These are phyloP conservation scores for Dendrobium huoshanense DNA, from an alignment of 106 monocot genomes.

Conservation along the genomic window DNA sequence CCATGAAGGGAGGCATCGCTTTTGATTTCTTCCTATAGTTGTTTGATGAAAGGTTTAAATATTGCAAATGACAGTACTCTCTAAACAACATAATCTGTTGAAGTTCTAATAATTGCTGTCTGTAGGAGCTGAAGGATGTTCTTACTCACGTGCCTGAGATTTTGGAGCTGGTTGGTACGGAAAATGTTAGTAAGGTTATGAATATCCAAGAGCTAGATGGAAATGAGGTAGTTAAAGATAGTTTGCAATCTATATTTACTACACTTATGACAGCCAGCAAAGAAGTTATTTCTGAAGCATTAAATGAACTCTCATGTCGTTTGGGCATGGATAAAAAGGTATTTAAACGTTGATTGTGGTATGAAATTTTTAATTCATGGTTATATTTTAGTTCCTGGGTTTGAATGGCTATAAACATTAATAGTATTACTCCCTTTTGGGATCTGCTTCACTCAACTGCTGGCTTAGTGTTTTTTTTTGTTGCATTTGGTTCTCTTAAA, in stretches of 20 bases:
- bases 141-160: slow-evolving; percentile 70
- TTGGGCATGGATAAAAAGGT: slow-evolving; percentile 62
- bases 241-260: slow-evolving; percentile 56
- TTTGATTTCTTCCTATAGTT: background rate
- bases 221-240: slow-evolving; percentile 23
- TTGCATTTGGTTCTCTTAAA: no score
- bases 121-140: slow-evolving; percentile 81
- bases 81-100: background rate
- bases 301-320: slow-evolving; percentile 51
- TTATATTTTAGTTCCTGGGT: no score
- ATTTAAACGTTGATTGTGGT: background rate
- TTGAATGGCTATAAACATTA: background rate
- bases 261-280: slow-evolving; percentile 68
- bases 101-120: background rate
- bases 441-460: background rate
- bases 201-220: slow-evolving; percentile 23
- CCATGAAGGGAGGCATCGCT: background rate
- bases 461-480: no score
- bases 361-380: background rate
- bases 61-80: background rate
- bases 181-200: slow-evolving; percentile 28
- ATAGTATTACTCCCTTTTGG: background rate
- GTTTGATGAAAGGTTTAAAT: background rate
- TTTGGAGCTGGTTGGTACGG: slow-evolving; percentile 48
- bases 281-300: slow-evolving; percentile 40